Evolutionary conservation across 768 basidiomycete genomes (phyloP).

Genomic region (Boletus insuetus): DNA sequence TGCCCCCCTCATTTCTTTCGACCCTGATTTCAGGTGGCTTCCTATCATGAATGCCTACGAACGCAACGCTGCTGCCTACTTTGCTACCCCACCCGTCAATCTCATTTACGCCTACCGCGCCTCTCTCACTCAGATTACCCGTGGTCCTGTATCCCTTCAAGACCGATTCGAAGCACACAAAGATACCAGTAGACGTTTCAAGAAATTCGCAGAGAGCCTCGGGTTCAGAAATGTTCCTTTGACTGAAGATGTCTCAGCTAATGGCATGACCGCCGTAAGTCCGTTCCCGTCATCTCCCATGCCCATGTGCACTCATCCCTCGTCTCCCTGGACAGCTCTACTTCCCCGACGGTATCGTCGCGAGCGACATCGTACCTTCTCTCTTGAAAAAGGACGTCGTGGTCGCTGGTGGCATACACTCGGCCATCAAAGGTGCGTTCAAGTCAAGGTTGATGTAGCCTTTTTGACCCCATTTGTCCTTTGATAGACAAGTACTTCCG

Average conservation of each 20-base stretch:
- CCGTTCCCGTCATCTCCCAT: not conserved
- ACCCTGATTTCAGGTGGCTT: constrained; percentile 57
- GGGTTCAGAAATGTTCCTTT: constrained; percentile 75
- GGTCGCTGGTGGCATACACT: constrained; percentile 86
- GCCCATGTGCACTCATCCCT: not conserved
- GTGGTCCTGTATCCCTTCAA: constrained; percentile 58
- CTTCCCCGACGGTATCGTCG: constrained; percentile 77
- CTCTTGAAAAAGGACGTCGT: constrained; percentile 71
- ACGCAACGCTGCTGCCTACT: constrained; percentile 76
- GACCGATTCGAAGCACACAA: constrained; percentile 79
- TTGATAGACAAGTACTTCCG: constrained; percentile 83
- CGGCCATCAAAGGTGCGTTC: constrained; percentile 69
- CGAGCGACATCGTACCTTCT: constrained; percentile 73
- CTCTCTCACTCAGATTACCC: constrained; percentile 73
- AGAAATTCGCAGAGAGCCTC: constrained; percentile 57
- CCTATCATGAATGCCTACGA: constrained; percentile 96
- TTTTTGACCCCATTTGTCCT: constrained; percentile 4
- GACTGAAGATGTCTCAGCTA: constrained; percentile 64
- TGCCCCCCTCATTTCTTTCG: not conserved
- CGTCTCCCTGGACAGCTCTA: constrained; percentile 51
- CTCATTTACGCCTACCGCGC: constrained; percentile 88
- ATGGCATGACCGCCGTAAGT: constrained; percentile 90
- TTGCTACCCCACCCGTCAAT: constrained; percentile 94
- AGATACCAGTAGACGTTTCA: constrained; percentile 64
- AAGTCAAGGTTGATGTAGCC: not conserved